Evolutionary conservation across 768 basidiomycete species (phyloP).

Genomic region (Plicaturopsis crispa): DNA sequence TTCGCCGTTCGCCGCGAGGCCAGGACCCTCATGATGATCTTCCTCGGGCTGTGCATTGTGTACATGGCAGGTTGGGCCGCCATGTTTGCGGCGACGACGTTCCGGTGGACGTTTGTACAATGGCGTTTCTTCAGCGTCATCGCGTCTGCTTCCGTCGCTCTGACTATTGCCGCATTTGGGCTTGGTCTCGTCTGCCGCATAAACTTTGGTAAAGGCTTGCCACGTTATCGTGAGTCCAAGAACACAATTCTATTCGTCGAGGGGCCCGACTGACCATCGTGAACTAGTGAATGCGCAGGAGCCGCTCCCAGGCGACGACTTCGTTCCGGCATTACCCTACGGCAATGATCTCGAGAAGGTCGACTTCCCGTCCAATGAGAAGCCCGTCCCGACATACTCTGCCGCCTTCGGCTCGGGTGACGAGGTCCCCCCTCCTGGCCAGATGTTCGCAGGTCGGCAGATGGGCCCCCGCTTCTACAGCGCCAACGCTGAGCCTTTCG

Average conservation of each 20-base stretch:
- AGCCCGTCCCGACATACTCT: constrained; percentile 49
- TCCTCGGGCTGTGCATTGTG: constrained; percentile 50
- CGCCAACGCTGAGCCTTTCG: constrained; percentile 31
- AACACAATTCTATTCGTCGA: no score
- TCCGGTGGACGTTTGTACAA: constrained; percentile 68
- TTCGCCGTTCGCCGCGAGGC: constrained; percentile 64
- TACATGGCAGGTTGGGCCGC: constrained; percentile 65
- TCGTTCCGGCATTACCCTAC: constrained; percentile 21
- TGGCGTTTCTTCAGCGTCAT: constrained; percentile 73
- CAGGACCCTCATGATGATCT: constrained; percentile 49
- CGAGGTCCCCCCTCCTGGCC: constrained; percentile 27
- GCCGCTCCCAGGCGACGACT: constrained; percentile 36
- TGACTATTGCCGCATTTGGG: constrained; percentile 47
- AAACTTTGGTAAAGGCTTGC: constrained; percentile 75
- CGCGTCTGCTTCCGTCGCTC: constrained; percentile 45
- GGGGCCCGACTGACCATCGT: no score
- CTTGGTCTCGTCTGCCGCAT: constrained; percentile 60
- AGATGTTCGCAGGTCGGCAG: constrained; percentile 28
- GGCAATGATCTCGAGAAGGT: constrained; percentile 44
- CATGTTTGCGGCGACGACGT: constrained; percentile 67
- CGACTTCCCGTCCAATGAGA: constrained; percentile 49
- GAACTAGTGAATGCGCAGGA: constrained; percentile 59
- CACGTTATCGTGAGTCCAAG: constrained; percentile 49
- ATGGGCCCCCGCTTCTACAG: constrained; percentile 45
- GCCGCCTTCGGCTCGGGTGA: constrained; percentile 24